Conservation (phyloP, 2,329 filamentous ascomycete species). For the Orbilia quercus region DNA sequence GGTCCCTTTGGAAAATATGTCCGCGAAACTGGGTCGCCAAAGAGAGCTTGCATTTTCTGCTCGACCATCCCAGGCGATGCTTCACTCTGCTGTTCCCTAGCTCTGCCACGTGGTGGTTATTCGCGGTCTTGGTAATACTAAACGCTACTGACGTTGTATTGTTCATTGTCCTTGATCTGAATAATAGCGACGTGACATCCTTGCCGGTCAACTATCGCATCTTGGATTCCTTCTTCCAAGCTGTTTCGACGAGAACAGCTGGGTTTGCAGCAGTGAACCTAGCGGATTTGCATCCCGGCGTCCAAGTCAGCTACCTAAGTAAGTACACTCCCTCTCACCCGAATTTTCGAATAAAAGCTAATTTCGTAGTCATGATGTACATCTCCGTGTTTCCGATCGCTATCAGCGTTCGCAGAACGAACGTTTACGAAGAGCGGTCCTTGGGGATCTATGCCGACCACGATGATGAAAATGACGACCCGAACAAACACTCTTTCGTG, state of each 20-base stretch:
- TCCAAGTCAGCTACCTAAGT: conserved; percentile 88
- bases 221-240: conserved; percentile 89
- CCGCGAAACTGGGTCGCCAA: conserved; percentile 71
- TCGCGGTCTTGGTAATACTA: conserved; percentile 82
- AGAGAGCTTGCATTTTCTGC: conserved; percentile 89
- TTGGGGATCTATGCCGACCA: conserved; percentile 75
- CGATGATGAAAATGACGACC: conserved; percentile 66
- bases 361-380: conserved; percentile 85
- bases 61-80: conserved; percentile 94
- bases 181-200: conserved; percentile 74
- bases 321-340: conserved; percentile 21
- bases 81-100: conserved; percentile 94
- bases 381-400: conserved; percentile 97
- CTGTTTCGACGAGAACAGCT: conserved; percentile 86
- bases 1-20: conserved; percentile 76
- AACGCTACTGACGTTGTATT: conserved; percentile 89
- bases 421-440: conserved; percentile 93
- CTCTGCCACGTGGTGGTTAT: conserved; percentile 93
- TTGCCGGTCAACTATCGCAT: conserved; percentile 80
- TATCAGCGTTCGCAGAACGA: conserved; percentile 91
- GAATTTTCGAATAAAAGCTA: not conserved
- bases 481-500: conserved; percentile 80
- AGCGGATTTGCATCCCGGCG: conserved; percentile 81
- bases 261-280: conserved; percentile 87
- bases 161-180: conserved; percentile 89